These are phyloP conservation scores for Neltuma alba DNA, from an alignment of 306 rosid genomes.

Conservation along the genomic window DNA sequence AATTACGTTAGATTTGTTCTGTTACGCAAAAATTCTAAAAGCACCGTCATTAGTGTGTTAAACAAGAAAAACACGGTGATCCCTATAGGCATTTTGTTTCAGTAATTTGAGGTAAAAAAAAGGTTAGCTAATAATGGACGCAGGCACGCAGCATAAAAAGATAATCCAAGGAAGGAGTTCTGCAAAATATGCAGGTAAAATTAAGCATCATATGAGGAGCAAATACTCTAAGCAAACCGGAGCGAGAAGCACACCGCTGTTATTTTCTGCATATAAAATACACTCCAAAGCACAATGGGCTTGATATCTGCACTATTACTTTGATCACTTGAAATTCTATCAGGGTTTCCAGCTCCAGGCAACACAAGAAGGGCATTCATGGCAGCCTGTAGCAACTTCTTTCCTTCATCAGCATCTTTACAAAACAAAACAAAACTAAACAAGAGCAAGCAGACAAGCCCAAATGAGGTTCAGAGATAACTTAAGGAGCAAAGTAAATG, in stretches of 20 bases:
- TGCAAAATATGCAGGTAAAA: conserved; percentile 33
- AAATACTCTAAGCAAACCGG: conserved; percentile 5
- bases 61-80: neutral
- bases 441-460: conserved; percentile 31
- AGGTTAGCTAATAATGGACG: too few species aligned
- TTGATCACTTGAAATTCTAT: conserved; percentile 47
- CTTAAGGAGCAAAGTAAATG: conserved; percentile 8
- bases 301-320: conserved; percentile 53
- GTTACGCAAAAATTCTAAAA: conserved; percentile 6
- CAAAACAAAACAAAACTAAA: conserved; percentile 79
- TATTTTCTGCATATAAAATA: conserved; percentile 73
- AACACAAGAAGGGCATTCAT: conserved; percentile 58
- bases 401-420: conserved; percentile 69
- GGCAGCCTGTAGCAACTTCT: conserved; percentile 62
- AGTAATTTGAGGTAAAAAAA: neutral
- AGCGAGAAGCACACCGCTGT: conserved; percentile 56
- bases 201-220: conserved; percentile 9
- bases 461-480: conserved; percentile 39
- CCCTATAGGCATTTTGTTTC: neutral
- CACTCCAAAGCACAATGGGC: conserved; percentile 76
- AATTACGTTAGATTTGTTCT: neutral
- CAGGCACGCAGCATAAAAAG: too few species aligned
- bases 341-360: conserved; percentile 53
- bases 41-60: neutral
- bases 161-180: conserved; percentile 20